phyloP scores from a whole-genome alignment of 768 basidiomycete species.

The Thelephora aurantiotincta region DNA sequence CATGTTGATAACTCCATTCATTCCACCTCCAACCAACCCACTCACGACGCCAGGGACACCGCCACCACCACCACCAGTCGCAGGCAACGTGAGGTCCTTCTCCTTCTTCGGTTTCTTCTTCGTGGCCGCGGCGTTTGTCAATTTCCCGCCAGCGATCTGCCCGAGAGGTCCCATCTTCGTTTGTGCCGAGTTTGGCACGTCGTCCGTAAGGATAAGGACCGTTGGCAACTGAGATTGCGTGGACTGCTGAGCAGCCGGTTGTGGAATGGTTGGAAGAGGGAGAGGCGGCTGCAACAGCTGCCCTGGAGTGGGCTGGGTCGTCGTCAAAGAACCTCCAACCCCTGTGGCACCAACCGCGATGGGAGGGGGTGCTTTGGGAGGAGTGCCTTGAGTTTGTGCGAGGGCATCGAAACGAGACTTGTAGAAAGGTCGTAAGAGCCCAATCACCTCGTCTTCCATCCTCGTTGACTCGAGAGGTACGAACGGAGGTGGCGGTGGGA shows the following conservation, averaged over 20 bases:
- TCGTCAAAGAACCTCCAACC: too few species aligned
- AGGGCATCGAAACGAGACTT: conserved; percentile 36
- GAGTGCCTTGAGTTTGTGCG: conserved; percentile 14
- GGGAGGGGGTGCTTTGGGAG: not conserved
- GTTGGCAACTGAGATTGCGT: conserved; percentile 11
- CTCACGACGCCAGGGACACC: not conserved
- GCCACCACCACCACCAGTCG: conserved; percentile 1
- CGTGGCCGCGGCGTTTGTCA: conserved; percentile 22
- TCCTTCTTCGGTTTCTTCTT: conserved; percentile 49
- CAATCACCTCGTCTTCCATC: conserved; percentile 62
- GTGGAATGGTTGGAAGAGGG: conserved; percentile 7
- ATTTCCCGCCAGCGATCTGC: conserved; percentile 38
- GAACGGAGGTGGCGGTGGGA: conserved; percentile 75
- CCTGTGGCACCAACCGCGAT: too few species aligned
- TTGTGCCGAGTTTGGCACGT: conserved; percentile 40
- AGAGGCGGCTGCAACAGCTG: not conserved
- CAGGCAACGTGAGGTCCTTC: conserved; percentile 10
- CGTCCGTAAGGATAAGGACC: conserved; percentile 43
- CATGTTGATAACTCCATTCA: conserved; percentile 1
- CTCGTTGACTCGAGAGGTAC: conserved; percentile 51
- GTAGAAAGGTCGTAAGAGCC: conserved; percentile 70
- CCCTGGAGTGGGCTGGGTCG: too few species aligned
- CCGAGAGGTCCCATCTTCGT: conserved; percentile 71
- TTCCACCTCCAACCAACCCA: not conserved
- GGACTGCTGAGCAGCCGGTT: conserved; percentile 10